Evolutionary conservation across 108 stramenopile genomes (phyloP).

Genomic region (Cyclotella atomus): DNA sequence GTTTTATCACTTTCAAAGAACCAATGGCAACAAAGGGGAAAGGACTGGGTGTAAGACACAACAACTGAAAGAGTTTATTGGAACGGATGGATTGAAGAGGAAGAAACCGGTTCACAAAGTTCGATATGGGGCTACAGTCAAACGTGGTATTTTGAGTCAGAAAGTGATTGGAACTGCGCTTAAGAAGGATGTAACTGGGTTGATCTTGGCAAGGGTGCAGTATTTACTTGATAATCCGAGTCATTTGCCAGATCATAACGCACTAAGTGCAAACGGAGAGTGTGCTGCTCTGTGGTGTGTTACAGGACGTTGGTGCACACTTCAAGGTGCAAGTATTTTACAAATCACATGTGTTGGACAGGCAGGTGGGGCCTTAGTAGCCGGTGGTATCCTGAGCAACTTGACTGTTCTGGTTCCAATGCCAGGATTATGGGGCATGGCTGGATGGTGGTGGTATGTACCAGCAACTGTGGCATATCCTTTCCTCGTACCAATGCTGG

Average conservation of each 20-base stretch:
- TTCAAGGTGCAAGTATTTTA: slow-evolving; percentile 57
- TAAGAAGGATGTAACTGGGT: slow-evolving; percentile 36
- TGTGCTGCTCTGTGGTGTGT: slow-evolving; percentile 61
- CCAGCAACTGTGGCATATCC: slow-evolving; percentile 63
- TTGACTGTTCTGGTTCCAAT: slow-evolving; percentile 49
- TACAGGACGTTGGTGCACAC: slow-evolving; percentile 50
- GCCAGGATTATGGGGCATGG: slow-evolving; percentile 58
- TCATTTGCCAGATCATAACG: slow-evolving; percentile 49
- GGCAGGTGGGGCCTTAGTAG: slow-evolving; percentile 54
- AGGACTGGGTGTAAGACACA: slow-evolving; percentile 28
- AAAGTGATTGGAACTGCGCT: slow-evolving; percentile 51
- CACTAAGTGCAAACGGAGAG: slow-evolving; percentile 52
- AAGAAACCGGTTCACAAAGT: slow-evolving; percentile 47
- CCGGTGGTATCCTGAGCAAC: slow-evolving; percentile 54
- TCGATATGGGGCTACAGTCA: slow-evolving; percentile 37
- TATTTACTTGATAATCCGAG: slow-evolving; percentile 52
- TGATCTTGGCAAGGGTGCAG: slow-evolving; percentile 43
- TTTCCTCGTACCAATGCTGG: slow-evolving; percentile 51
- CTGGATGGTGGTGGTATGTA: slow-evolving; percentile 61
- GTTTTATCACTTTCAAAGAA: slow-evolving; percentile 49
- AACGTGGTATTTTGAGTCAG: slow-evolving; percentile 29
- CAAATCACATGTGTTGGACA: slow-evolving; percentile 52
- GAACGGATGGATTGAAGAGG: slow-evolving; percentile 30
- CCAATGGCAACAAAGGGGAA: slow-evolving; percentile 18
- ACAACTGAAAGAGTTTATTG: slow-evolving; percentile 35